Base-by-base conservation (phyloP, 768 basidiomycete species). In the Amanita polypyramis region DNA sequence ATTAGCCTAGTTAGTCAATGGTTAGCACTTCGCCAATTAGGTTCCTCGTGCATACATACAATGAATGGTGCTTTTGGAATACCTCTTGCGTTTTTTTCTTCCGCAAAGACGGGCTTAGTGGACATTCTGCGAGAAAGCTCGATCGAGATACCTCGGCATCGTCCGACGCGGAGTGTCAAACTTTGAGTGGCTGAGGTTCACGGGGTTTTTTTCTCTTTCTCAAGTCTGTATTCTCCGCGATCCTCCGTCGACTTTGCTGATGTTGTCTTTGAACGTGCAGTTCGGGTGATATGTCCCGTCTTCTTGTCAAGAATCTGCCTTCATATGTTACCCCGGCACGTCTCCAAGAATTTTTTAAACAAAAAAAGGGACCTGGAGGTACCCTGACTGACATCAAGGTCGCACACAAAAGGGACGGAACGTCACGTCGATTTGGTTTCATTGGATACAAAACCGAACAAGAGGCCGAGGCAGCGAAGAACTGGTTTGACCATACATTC, bases 41-140 rank as follows among this genome's bases (percentile, higher is more conserved):
- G 15, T 15, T 14, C 6, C 14, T n/a, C 3, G 10, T 23, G 30
- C 25, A 29, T 14, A 74, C 83, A 55, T 54, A 95, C 94, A 45
- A 98, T 84, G 59, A 99, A 99, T 0, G 90, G 89, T 3, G 95
- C 94, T 64, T 85, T 84, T 19, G 95, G 95, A 44, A 98, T 98
- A 4, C 95, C 95, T 45, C 95, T 72, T 0, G 92, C 83, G 54
- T 94, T 98, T 58, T 80, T 80, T 64, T 72, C 70, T 37, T 69
- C 67, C 11, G 65, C 63, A 42, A 66, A 64, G 12, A 67, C 59
- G 23, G 58, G 49, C 53, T 60, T 62, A 3, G 20, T 35, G 27
- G 35, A 29, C 50, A 51, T 45, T 27, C 17, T 5, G 25, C 9
- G 9, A 29, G 15, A 2, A n/a, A 27, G 11, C 34, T 15, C 20